Base-by-base conservation (phyloP, 108 stramenopile genomes). In the Stephanodiscus minutulus region DNA sequence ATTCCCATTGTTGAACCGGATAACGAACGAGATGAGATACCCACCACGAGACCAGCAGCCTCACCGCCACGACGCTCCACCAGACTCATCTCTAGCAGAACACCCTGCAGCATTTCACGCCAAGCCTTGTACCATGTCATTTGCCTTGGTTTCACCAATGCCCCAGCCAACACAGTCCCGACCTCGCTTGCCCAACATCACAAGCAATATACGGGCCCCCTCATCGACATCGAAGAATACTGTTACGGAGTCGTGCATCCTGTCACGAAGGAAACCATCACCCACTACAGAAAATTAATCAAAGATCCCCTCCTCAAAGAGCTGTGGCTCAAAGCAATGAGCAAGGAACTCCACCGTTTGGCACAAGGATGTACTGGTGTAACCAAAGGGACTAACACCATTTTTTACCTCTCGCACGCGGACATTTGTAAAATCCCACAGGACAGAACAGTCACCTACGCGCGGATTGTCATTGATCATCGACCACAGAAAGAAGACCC, bases 181-280 rank as follows among this genome's bases (percentile, higher is more conserved):
- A n/a, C n/a, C n/a, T n/a, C n/a, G n/a, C n/a, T n/a, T n/a, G n/a
- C n/a, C n/a, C 54, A 3, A 55, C 25, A 55, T 28, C 54, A 28
- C 25, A 25, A 55, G n/a, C 25, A 25, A 55, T 28, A 10, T 10
- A 55, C 27, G 25, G 25, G 25, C 25, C 54, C 2, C 27, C 27
- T n/a, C 28, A 15, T 55, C 22, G 25, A 55, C 28, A 55, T 55
- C 25, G 27, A 25, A 25, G 54, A 55, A 13, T 28, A 28, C 27
- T 55, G 54, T 28, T 28, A 13, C 25, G 54, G 54, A 0, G 54
- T 55, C 1, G 54, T 55, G 25, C 54, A 55, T 15, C 54, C 54
- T 8, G 28, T 55, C 25, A 55, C 54, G 1, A 55, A 55, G 27
- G 25, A 55, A 28, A 52, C 18, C n/a, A 52, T 52, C 50, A 52